Evolutionary conservation across 2,329 filamentous ascomycete species (phyloP), one percentile per base, ranked within the genome.

Genomic region (Arthrobotrys musiformis): DNA sequence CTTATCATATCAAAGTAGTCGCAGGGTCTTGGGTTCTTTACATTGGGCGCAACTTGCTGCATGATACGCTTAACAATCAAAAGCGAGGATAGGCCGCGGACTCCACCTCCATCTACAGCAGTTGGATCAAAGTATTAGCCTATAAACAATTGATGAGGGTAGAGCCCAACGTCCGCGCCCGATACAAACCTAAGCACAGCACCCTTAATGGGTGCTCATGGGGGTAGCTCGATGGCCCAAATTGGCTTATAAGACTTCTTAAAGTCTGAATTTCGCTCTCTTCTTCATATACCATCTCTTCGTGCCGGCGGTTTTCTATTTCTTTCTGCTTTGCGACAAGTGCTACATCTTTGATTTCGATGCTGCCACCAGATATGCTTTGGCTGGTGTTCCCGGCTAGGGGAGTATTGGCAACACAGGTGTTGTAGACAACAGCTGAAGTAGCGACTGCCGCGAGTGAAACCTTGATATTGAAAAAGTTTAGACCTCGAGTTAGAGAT

Each of bases 1-100:
- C 82, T 82, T 46, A 83, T 84, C 46, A 84, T 70, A 60, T 84
- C 81, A 68, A 84, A 83, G 17, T 82, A 77, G 46, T 83, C 81
- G 62, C 81, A 83, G 33, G 82, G 82, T 62, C 82, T 82, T 8
- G 79, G 77, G n/a, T 56, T 56, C n/a, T 5, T 33, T 2, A 56
- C 30, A 35, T 30, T 26, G 2, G 50, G 50, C 7, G 28, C 50
- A 4, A 56, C 26, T 35, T 56, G 28, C 13, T 56, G 50, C 50
- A 56, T 56, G 8, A 56, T 56, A 0, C 28, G 50, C 50, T 56
- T 35, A 5, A 56, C 4, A 22, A 56, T 56, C 9, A 56, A 17
- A 19, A 56, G 50, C 1, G 50, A 33, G 15, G 50, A 56, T 35
- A 56, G 7, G 7, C 50, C 50, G n/a, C 50, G 28, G 13, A 56